phyloP scores from a whole-genome alignment of 352 stramenopile genomes.

The Phytophthora ramorum region DNA sequence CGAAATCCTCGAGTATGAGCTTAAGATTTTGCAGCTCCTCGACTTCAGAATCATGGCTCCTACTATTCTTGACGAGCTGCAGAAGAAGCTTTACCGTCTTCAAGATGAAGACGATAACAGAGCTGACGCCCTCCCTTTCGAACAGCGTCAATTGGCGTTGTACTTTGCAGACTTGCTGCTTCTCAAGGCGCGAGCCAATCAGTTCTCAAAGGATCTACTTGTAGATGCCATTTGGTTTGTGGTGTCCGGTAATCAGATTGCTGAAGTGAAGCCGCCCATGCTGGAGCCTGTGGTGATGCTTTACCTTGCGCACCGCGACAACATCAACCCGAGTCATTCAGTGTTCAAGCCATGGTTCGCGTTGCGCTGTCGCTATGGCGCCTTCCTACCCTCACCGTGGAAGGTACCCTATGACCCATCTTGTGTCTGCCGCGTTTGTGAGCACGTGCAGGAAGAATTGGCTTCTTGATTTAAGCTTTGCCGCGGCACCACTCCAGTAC shows the following conservation, averaged over 20 bases:
- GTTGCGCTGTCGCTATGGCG: conserved; percentile 68
- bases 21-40: conserved; percentile 48
- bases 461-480: conserved; percentile 7
- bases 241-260: conserved; percentile 50
- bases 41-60: conserved; percentile 65
- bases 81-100: conserved; percentile 48
- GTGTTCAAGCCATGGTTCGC: conserved; percentile 69
- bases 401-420: conserved; percentile 58
- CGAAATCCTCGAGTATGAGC: conserved; percentile 63
- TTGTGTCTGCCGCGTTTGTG: conserved; percentile 69
- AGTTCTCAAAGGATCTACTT: conserved; percentile 56
- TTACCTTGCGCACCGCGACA: conserved; percentile 70
- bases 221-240: conserved; percentile 71
- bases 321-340: conserved; percentile 63
- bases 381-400: conserved; percentile 54
- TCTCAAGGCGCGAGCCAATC: conserved; percentile 47
- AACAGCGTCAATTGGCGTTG: conserved; percentile 55
- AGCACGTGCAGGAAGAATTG: conserved; percentile 45
- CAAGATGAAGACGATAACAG: conserved; percentile 10
- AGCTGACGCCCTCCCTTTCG: conserved; percentile 16
- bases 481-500: no score
- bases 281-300: conserved; percentile 64
- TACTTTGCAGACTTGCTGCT: conserved; percentile 72
- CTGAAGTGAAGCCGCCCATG: conserved; percentile 51
- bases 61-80: conserved; percentile 52